Evolutionary conservation across 345 rosid species (phyloP).

Genomic region (Cardamine chenopodiifolia): DNA sequence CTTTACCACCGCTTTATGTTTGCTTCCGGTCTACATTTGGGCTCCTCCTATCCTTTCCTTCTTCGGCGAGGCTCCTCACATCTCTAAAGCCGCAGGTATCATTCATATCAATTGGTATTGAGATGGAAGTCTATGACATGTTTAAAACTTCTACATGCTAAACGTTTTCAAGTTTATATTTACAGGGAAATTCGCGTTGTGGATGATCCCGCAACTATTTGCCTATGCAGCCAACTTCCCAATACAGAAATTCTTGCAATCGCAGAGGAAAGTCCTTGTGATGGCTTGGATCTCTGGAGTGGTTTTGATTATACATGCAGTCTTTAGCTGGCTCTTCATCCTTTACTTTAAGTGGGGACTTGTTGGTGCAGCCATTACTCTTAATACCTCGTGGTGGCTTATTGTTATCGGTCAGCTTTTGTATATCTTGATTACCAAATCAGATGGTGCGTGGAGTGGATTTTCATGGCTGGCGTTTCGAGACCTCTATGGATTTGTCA

Average conservation of each 20-base stretch:
- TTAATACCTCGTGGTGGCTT: constrained; percentile 91
- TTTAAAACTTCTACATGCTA: not conserved
- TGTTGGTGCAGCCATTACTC: constrained; percentile 79
- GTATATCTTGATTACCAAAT: constrained; percentile 79
- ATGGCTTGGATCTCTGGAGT: constrained; percentile 75
- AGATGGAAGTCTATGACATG: not conserved
- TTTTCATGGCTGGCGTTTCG: constrained; percentile 85
- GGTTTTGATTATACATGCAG: constrained; percentile 60
- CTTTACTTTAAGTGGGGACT: constrained; percentile 79
- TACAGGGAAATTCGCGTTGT: constrained; percentile 80
- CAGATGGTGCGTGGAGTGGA: constrained; percentile 96
- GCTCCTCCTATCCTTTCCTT: constrained; percentile 77
- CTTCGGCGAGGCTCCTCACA: constrained; percentile 70
- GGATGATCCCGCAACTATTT: constrained; percentile 89
- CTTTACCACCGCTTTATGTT: constrained; percentile 59
- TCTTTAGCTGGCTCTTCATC: constrained; percentile 82
- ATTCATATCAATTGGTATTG: not conserved
- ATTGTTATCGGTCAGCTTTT: constrained; percentile 62
- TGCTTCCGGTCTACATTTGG: constrained; percentile 80
- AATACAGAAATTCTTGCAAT: constrained; percentile 82
- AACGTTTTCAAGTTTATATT: not conserved
- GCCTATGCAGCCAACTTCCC: constrained; percentile 92
- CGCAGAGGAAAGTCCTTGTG: constrained; percentile 83
- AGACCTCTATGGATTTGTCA: constrained; percentile 76
- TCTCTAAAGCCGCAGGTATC: constrained; percentile 83